These are phyloP conservation scores for Neofusicoccum ribis DNA, from an alignment of 2,329 filamentous ascomycete species.

Conservation along the genomic window DNA sequence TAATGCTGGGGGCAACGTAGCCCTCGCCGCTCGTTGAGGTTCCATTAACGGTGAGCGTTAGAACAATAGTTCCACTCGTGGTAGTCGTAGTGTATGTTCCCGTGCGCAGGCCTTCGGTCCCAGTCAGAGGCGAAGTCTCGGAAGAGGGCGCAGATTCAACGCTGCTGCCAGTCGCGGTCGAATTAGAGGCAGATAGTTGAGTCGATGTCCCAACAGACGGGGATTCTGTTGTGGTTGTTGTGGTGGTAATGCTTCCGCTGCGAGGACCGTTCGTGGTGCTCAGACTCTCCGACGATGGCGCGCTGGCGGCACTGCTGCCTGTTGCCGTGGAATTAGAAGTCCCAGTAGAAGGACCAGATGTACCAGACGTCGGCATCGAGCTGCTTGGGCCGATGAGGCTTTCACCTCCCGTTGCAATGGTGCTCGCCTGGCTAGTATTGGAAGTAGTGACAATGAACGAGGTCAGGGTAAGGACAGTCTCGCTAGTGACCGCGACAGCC, in stretches of 20 bases:
- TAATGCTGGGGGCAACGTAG: not conserved
- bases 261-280: not conserved
- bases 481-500: not conserved
- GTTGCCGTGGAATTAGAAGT: not conserved
- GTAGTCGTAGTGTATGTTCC: not conserved
- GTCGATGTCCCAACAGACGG: not conserved
- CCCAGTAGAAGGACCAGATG: not conserved
- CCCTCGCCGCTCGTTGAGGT: not conserved
- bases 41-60: not conserved
- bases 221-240: not conserved
- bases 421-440: conserved; percentile 12
- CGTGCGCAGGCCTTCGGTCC: not conserved
- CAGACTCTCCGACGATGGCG: not conserved
- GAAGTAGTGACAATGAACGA: conserved; percentile 6
- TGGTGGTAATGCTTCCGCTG: not conserved
- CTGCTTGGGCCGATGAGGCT: not conserved
- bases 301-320: not conserved
- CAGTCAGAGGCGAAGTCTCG: not conserved
- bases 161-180: not conserved
- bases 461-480: not conserved
- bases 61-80: not conserved
- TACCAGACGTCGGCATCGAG: not conserved
- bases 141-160: not conserved
- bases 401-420: conserved; percentile 21
- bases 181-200: not conserved